Base-by-base conservation (phyloP, 768 basidiomycete genomes). In the Albatrellus ellisii region DNA sequence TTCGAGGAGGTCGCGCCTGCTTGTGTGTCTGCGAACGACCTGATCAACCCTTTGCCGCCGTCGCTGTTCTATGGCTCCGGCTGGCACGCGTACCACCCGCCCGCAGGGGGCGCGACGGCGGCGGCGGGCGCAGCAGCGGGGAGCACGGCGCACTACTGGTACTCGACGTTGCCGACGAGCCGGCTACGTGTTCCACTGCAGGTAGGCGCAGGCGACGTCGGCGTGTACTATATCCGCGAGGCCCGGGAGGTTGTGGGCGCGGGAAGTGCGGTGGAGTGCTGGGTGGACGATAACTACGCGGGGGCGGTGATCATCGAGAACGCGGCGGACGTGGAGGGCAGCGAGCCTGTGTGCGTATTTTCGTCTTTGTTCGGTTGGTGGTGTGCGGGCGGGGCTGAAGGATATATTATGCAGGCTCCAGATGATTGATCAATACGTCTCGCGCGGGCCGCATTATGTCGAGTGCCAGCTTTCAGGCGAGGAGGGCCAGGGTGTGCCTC, bases 21-120 rank as follows among this genome's bases (percentile, higher is more conserved):
- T 64, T 98, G 95, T 59, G 90, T 88, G 0, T 82, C 80, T 17
- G 95, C 95, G n/a, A 94, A 97, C 60, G 92, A 99, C 58, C 69
- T 98, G 39, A 88, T 99, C 60, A 97, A 98, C 63, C 95, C 95
- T 1, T 70, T 98, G 0, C 94, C 94, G n/a, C 77, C 81, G 0
- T 87, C 86, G 24, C 63, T 97, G 51, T 98, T 98, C 65, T 85
- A 82, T 47, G 95, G 91, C 24, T 80, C 82, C 0, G 95, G 95
- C 5, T 99, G 94, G 94, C 68, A 72, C 46, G 73, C 74, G 1
- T 73, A 71, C 54, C 87, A 91, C 58, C 88, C 84, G 0, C 58
- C 70, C 5, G 39, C 35, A 35, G 20, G 39, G 2, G 35, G 35
- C 35, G 12, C 15, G 15, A 18, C 35, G 8, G 15, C 35, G 35